These are phyloP conservation scores for Lachancea lanzarotensis DNA, from an alignment of 805 yeast genomes.

Conservation along the genomic window DNA sequence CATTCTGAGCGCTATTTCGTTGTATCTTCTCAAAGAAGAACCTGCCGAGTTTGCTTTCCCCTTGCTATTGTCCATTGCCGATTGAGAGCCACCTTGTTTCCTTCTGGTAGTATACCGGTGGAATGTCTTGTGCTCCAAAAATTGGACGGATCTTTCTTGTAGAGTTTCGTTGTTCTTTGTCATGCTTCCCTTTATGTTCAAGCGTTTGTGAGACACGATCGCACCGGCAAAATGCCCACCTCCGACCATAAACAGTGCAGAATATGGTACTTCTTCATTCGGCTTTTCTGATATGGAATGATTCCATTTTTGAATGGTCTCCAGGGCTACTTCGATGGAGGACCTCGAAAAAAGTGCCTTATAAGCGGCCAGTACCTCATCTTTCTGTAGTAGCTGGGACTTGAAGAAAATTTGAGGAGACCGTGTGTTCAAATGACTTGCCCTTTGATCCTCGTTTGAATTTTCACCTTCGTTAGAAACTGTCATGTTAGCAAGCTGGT, in stretches of 20 bases:
- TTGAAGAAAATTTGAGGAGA: constrained; percentile 62
- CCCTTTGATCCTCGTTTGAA: constrained; percentile 16
- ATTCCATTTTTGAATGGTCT: constrained; percentile 39
- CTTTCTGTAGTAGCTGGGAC: constrained; percentile 39
- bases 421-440: constrained; percentile 54
- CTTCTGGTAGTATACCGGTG: constrained; percentile 94
- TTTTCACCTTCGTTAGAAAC: constrained; percentile 28
- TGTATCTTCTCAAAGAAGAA: constrained; percentile 78
- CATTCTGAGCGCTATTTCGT: constrained; percentile 72
- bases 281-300: constrained; percentile 20
- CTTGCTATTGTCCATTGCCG: constrained; percentile 83
- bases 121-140: constrained; percentile 74
- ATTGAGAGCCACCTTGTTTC: constrained; percentile 96
- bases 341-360: constrained; percentile 50
- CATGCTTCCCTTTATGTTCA: constrained; percentile 49
- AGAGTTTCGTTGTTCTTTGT: constrained; percentile 42
- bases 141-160: constrained; percentile 56
- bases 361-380: constrained; percentile 57
- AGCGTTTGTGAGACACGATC: constrained; percentile 65
- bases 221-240: constrained; percentile 99
- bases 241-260: constrained; percentile 88
- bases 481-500: constrained; percentile 17
- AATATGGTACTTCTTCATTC: constrained; percentile 29
- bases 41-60: constrained; percentile 98
- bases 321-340: constrained; percentile 44